These are phyloP conservation scores for Fusarium poae DNA, from an alignment of 2,329 filamentous ascomycete species.

Conservation along the genomic window DNA sequence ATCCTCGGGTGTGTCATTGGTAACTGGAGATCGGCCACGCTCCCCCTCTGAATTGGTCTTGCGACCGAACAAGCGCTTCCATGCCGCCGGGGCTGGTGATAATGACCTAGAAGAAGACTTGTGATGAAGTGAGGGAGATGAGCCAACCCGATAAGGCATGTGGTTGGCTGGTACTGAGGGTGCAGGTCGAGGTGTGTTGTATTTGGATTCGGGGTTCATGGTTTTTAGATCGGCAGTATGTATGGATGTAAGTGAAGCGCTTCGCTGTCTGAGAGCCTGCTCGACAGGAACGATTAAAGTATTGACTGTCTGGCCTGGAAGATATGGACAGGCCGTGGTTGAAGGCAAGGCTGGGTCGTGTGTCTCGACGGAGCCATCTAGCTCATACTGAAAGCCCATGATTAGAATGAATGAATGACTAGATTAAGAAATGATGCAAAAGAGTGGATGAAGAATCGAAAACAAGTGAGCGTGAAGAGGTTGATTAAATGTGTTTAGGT, in stretches of 20 bases:
- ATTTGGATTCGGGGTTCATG: slow-evolving; percentile 83
- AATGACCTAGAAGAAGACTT: slow-evolving; percentile 61
- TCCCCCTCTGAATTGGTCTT: slow-evolving; percentile 55
- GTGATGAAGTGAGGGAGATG: slow-evolving; percentile 52
- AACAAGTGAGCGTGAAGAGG: slow-evolving; percentile 31
- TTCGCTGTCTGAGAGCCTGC: slow-evolving; percentile 69
- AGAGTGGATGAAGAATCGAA: slow-evolving; percentile 24
- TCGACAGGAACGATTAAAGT: slow-evolving; percentile 84
- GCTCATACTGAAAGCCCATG: slow-evolving; percentile 74
- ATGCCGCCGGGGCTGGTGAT: slow-evolving; percentile 62
- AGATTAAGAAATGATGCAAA: slow-evolving; percentile 21
- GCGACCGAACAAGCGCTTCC: slow-evolving; percentile 66
- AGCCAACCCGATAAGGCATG: slow-evolving; percentile 47
- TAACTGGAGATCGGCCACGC: slow-evolving; percentile 52
- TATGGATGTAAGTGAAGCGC: slow-evolving; percentile 74
- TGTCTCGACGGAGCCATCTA: slow-evolving; percentile 82
- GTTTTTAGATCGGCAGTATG: slow-evolving; percentile 73
- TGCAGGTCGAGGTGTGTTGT: slow-evolving; percentile 74
- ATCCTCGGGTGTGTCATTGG: slow-evolving; percentile 42
- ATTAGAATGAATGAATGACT: slow-evolving; percentile 42
- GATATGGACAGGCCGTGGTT: slow-evolving; percentile 84
- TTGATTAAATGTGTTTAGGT: slow-evolving; percentile 34
- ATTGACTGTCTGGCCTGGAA: slow-evolving; percentile 91
- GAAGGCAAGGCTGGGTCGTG: slow-evolving; percentile 79
- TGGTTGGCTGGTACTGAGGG: slow-evolving; percentile 52